Evolutionary conservation across 1,284 basidiomycete genomes (phyloP).

Genomic region (Phaffia rhodozyma): DNA sequence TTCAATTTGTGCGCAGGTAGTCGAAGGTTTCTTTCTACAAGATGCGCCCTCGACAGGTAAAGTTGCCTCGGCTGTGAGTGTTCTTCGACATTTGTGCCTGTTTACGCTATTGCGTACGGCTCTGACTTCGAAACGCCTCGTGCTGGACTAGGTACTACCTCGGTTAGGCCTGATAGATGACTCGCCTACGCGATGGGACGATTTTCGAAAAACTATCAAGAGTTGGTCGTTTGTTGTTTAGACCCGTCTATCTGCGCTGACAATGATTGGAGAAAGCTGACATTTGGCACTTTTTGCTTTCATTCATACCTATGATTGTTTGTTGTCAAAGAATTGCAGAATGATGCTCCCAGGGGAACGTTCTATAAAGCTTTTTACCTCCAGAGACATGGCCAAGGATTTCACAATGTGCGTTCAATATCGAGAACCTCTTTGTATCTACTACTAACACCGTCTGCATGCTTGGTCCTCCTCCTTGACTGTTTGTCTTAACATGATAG

Average conservation of each 20-base stretch:
- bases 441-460: too few species aligned
- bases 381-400: conserved; percentile 11
- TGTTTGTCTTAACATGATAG: background rate
- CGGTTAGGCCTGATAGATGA: conserved; percentile 6
- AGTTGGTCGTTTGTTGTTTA: background rate
- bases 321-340: background rate
- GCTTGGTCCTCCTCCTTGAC: background rate
- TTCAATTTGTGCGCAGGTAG: background rate
- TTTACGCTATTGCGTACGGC: background rate
- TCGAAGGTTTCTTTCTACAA: conserved; percentile 11
- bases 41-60: background rate
- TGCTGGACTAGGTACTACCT: conserved; percentile 8
- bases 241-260: too few species aligned
- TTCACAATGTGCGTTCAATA: background rate
- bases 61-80: background rate
- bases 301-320: background rate
- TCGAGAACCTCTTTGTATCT: background rate
- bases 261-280: too few species aligned
- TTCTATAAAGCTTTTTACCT: conserved; percentile 5
- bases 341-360: background rate
- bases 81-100: background rate
- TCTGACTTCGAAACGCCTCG: background rate
- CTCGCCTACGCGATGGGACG: conserved; percentile 3
- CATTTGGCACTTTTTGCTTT: too few species aligned
- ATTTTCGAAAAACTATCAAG: background rate